phyloP scores from a whole-genome alignment of 1,139 yeast species.

The Yamadazyma trypodendri region DNA sequence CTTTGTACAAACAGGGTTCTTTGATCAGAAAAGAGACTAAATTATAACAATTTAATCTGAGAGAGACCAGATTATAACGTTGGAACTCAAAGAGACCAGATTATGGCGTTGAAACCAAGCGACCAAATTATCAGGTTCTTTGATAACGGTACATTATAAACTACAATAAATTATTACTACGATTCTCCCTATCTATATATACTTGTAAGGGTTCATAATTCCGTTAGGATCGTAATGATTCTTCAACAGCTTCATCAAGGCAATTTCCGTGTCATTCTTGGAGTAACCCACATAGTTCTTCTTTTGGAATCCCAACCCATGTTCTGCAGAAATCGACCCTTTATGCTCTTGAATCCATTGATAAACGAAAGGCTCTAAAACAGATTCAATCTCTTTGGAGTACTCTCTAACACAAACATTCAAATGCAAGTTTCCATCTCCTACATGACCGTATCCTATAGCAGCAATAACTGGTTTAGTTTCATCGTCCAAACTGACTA shows the following conservation, averaged over 20 bases:
- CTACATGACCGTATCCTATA: conserved; percentile 94
- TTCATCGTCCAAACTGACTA: conserved; percentile 64
- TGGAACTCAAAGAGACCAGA: too few species aligned
- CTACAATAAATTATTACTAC: not conserved
- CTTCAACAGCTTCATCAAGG: conserved; percentile 74
- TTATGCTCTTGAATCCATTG: conserved; percentile 74
- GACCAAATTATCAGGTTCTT: too few species aligned
- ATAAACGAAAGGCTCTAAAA: conserved; percentile 88
- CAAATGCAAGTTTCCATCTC: conserved; percentile 93
- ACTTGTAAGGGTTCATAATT: conserved; percentile 91
- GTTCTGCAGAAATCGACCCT: conserved; percentile 96
- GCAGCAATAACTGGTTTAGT: conserved; percentile 79
- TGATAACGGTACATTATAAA: too few species aligned
- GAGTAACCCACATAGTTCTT: conserved; percentile 83
- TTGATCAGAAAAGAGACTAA: conserved; percentile 15
- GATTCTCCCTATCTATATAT: conserved; percentile 36
- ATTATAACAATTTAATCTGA: too few species aligned
- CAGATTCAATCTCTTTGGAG: conserved; percentile 69
- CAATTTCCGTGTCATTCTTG: conserved; percentile 67
- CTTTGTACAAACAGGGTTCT: conserved; percentile 28
- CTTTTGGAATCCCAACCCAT: conserved; percentile 96
- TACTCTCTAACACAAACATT: conserved; percentile 89
- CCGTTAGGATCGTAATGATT: conserved; percentile 84
- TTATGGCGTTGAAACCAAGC: too few species aligned
- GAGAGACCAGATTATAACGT: too few species aligned